Conservation (phyloP, 2,329 filamentous ascomycete genomes). For the Aspergillus intermedius region DNA sequence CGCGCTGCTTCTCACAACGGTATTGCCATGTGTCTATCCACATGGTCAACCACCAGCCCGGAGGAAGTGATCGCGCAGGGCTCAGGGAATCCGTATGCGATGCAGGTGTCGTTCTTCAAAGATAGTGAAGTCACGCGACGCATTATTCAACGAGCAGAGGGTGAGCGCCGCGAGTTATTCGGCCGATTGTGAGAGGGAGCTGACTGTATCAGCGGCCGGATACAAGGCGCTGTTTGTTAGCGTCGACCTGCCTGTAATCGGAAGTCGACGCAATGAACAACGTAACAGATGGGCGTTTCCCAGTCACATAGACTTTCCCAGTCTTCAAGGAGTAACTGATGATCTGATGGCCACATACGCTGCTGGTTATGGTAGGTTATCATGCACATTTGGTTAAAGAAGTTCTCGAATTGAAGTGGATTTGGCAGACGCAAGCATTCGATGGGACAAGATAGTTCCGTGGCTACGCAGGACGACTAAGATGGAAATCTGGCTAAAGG, state of each 20-base stretch:
- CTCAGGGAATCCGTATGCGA: slow-evolving; percentile 37
- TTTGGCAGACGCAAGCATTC: slow-evolving; percentile 24
- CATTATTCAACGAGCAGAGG: slow-evolving; percentile 35
- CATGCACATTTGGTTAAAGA: background rate
- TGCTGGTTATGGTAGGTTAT: background rate
- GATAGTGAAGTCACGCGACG: slow-evolving; percentile 35
- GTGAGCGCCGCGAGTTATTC: slow-evolving; percentile 15
- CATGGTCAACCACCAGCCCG: slow-evolving; percentile 36
- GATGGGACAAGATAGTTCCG: slow-evolving; percentile 43
- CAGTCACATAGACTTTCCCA: slow-evolving; percentile 32
- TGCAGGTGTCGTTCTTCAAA: slow-evolving; percentile 48
- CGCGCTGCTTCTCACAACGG: slow-evolving; percentile 37
- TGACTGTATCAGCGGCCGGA: slow-evolving; percentile 27
- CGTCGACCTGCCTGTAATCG: slow-evolving; percentile 48
- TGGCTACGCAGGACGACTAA: slow-evolving; percentile 42
- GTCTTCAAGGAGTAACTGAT: slow-evolving; percentile 15
- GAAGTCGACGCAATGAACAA: slow-evolving; percentile 45
- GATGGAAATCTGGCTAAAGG: slow-evolving; percentile 30
- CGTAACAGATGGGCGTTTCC: slow-evolving; percentile 47
- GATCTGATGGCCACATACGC: background rate
- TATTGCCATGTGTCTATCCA: slow-evolving; percentile 42
- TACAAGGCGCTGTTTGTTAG: slow-evolving; percentile 49
- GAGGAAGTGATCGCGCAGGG: slow-evolving; percentile 39
- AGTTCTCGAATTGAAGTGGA: background rate
- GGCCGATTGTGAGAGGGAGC: background rate